A percentile compares a stretch with the other conserved stretches of the same genome.
These are phyloP conservation scores for Syzygium syzygioides DNA, from an alignment of 441 rosid genomes.

Conservation along the genomic window DNA sequence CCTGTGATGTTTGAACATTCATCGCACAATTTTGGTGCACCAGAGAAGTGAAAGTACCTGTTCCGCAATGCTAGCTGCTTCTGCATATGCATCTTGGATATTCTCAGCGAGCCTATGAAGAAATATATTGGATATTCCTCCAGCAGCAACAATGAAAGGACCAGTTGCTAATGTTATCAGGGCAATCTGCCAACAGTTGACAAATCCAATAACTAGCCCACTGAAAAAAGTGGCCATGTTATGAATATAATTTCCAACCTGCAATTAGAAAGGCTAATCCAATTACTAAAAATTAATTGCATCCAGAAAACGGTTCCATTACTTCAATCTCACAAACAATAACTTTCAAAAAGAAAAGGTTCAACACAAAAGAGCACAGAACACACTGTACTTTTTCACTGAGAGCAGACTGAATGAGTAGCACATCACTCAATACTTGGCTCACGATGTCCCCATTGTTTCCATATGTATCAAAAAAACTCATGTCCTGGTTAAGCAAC, in stretches of 20 bases:
- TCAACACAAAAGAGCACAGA: slow-evolving; percentile 7
- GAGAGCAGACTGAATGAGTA: slow-evolving; percentile 97
- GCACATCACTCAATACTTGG: slow-evolving; percentile 96
- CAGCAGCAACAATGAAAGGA: slow-evolving; percentile 99
- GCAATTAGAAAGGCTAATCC: slow-evolving; percentile 23
- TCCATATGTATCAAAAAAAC: slow-evolving; percentile 96
- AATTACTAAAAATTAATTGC: not conserved
- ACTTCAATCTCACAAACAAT: not conserved
- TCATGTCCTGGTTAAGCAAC: slow-evolving; percentile 97
- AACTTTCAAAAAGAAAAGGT: not conserved
- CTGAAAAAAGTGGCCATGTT: slow-evolving; percentile 99
- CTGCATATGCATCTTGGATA: slow-evolving; percentile 98
- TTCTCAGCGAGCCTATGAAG: slow-evolving; percentile 98
- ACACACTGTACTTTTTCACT: slow-evolving; percentile 71
- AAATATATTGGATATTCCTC: slow-evolving; percentile 95
- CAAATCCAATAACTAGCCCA: slow-evolving; percentile 81
- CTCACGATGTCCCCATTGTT: slow-evolving; percentile 99
- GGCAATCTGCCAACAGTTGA: slow-evolving; percentile 98
- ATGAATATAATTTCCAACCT: slow-evolving; percentile 99
- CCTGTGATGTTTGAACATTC: no score
- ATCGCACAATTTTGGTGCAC: not conserved
- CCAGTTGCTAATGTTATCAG: slow-evolving; percentile 92
- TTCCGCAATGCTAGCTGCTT: slow-evolving; percentile 97
- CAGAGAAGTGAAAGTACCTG: slow-evolving; percentile 46
- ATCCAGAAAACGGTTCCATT: not conserved